Evolutionary conservation across 768 basidiomycete species (phyloP).

Genomic region (Lactarius pseudohatsudake): DNA sequence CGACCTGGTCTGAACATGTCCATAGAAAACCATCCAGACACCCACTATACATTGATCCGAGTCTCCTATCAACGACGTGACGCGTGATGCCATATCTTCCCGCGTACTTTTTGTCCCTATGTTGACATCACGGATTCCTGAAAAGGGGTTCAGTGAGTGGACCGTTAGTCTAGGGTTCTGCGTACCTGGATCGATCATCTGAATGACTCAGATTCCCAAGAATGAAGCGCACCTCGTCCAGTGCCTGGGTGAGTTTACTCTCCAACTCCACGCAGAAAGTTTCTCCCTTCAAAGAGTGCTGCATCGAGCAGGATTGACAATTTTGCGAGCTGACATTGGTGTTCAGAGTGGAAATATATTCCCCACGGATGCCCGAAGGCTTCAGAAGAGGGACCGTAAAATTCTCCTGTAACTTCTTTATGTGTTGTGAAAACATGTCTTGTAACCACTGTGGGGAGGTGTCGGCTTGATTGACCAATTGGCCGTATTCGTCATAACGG

Average conservation of each 20-base stretch:
- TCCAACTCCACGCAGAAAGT: background rate
- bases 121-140: background rate
- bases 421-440: background rate
- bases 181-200: background rate
- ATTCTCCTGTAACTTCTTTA: background rate
- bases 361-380: background rate
- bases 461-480: too few relatives aligned
- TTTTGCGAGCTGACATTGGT: background rate
- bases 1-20: too few relatives aligned
- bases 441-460: constrained; percentile 6
- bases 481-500: too few relatives aligned
- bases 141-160: background rate
- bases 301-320: background rate
- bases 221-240: background rate
- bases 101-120: too few relatives aligned
- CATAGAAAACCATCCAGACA: too few relatives aligned
- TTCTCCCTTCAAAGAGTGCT: constrained; percentile 4
- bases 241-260: background rate
- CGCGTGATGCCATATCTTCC: too few relatives aligned
- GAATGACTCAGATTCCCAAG: too few relatives aligned
- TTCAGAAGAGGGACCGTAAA: background rate
- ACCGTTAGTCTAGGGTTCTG: background rate
- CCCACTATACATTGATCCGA: too few relatives aligned
- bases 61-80: too few relatives aligned
- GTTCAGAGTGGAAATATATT: background rate